These are phyloP conservation scores for Megacollybia marginata DNA, from an alignment of 768 basidiomycete genomes.

Conservation along the genomic window DNA sequence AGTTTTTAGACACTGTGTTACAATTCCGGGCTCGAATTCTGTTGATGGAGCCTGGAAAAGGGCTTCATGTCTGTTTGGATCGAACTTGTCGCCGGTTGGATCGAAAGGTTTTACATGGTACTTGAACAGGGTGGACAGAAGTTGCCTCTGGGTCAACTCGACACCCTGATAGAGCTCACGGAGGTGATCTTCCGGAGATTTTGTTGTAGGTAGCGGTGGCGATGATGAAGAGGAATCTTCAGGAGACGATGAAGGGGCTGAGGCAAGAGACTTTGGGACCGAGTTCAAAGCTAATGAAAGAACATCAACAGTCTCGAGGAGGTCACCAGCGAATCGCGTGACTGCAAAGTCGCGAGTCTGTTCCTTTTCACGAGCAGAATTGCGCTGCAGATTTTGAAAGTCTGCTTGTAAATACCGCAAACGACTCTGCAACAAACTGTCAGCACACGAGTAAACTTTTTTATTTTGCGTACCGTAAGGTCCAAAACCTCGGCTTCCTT, in stretches of 20 bases:
- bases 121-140: conserved; percentile 85
- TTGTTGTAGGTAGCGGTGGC: conserved; percentile 29
- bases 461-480: conserved; percentile 54
- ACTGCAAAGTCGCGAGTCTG: conserved; percentile 94
- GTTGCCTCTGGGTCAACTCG: conserved; percentile 82
- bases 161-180: conserved; percentile 80
- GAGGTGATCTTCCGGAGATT: conserved; percentile 52
- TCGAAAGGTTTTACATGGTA: conserved; percentile 91
- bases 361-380: conserved; percentile 84
- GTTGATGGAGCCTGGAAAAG: conserved; percentile 89
- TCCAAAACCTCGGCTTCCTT: conserved; percentile 81
- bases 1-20: conserved; percentile 84
- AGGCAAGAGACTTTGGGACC: conserved; percentile 47
- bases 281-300: conserved; percentile 79
- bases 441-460: conserved; percentile 3
- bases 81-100: conserved; percentile 87
- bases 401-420: conserved; percentile 92
- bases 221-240: conserved; percentile 23
- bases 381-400: conserved; percentile 90
- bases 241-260: conserved; percentile 14
- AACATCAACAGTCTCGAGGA: conserved; percentile 88
- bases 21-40: conserved; percentile 83
- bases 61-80: conserved; percentile 94
- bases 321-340: conserved; percentile 81
- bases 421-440: conserved; percentile 51